Base-by-base conservation (phyloP, 228 moss, liverwort and hornwort species). In the Sphagnum magellanicum region DNA sequence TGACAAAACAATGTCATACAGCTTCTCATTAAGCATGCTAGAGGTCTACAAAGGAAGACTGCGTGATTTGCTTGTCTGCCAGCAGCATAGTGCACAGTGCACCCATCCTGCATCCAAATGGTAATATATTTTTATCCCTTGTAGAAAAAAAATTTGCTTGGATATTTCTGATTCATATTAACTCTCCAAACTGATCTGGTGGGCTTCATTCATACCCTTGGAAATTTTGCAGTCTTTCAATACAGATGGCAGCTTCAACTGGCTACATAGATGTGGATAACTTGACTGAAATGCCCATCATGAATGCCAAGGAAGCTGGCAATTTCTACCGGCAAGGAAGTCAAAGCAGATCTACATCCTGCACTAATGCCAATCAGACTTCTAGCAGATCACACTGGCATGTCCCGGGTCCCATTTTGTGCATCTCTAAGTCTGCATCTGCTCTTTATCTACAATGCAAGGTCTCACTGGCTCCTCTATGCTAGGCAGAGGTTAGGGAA, bases 371-470 rank as follows among this genome's bases (percentile, higher is more conserved):
- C 58, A 84, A 87, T 59, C 81, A 87, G 49, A 62, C 81, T 46
- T 87, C 87, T 51, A 87, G 87, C 67, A 73, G 87, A 75, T 87
- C 87, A 48, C 87, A 87, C 64, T 87, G 87, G 87, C 84, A 81
- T 9, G n/a, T 61, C 32, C 32, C 32, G 1, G 32, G 32, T 32
- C 32, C 32, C 32, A 32, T 32, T 32, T 32, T 32, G 32, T 32
- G 32, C 32, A 32, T 32, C 32, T 32, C 32, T 32, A 32, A 32
- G 32, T 32, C 32, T 32, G 32, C 32, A 32, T 32, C 32, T 32
- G 32, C 32, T 32, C 32, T 32, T 32, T 32, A 32, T 32, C 32
- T 32, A 32, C 32, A 32, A 32, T 32, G 32, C 32, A 32, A 32
- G 32, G 32, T 32, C 32, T 32, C 32, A 32, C 32, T 32, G 32